Conservation (phyloP, 345 rosid genomes). For the Populus nigra region DNA sequence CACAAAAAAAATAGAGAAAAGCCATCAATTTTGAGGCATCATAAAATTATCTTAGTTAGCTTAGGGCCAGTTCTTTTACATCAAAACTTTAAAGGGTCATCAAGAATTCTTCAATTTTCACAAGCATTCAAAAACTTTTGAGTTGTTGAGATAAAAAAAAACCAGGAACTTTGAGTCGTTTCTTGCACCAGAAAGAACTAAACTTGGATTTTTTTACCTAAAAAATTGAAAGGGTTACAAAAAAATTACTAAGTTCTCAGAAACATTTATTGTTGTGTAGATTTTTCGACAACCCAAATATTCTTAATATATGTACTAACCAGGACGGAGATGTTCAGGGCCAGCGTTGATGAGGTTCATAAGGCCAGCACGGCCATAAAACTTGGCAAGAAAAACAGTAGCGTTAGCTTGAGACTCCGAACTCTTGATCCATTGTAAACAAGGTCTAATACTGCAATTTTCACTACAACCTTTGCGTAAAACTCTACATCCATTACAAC, state of each 20-base stretch:
- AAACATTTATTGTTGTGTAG: background rate
- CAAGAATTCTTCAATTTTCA: background rate
- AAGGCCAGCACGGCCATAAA: constrained; percentile 94
- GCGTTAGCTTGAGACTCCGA: constrained; percentile 93
- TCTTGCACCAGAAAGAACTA: background rate
- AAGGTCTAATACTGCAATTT: constrained; percentile 82
- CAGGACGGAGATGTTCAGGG: constrained; percentile 93
- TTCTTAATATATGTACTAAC: constrained; percentile 24
- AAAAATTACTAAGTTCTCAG: background rate
- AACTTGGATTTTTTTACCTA: background rate
- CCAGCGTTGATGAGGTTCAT: constrained; percentile 97
- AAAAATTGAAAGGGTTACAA: background rate
- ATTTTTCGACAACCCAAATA: background rate
- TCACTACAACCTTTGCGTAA: constrained; percentile 96
- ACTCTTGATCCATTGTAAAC: constrained; percentile 93
- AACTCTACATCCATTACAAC: constrained; percentile 96
- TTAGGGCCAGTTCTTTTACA: background rate
- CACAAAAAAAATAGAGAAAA: background rate
- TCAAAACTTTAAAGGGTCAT: background rate
- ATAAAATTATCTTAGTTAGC: too few species aligned
- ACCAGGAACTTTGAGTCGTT: background rate
- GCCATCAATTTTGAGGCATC: background rate
- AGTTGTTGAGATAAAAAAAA: background rate
- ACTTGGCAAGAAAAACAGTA: constrained; percentile 94
- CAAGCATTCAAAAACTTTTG: background rate